These are phyloP conservation scores for Penicillium sp. DNA, from an alignment of 2,329 filamentous ascomycete genomes.

Conservation along the genomic window DNA sequence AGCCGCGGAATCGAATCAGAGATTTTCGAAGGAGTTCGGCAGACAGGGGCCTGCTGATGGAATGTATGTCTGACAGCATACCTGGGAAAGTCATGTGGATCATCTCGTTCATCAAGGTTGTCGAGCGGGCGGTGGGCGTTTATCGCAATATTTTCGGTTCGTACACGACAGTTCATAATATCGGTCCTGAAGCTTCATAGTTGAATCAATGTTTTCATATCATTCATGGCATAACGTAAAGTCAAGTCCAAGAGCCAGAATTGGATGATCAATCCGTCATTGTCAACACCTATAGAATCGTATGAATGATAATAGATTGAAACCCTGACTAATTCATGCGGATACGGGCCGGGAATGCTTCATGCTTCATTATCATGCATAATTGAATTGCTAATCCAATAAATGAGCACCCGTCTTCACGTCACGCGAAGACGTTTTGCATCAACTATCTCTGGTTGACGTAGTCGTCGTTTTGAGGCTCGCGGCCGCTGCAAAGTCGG, in stretches of 20 bases:
- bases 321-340: background rate
- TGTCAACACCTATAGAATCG: slow-evolving; percentile 1
- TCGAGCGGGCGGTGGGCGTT: background rate
- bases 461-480: background rate
- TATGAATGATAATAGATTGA: background rate
- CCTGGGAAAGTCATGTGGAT: slow-evolving; percentile 3
- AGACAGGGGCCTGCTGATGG: slow-evolving; percentile 7
- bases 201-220: slow-evolving; percentile 7
- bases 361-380: background rate
- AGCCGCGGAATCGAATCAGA: slow-evolving; percentile 12
- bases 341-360: background rate
- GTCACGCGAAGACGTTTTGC: background rate
- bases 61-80: slow-evolving; percentile 12
- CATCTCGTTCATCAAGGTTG: background rate
- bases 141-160: slow-evolving; percentile 9
- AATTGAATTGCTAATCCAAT: background rate
- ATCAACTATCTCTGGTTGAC: background rate
- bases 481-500: background rate
- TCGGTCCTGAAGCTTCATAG: slow-evolving; percentile 7
- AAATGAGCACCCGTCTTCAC: background rate
- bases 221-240: background rate
- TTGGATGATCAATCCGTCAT: background rate
- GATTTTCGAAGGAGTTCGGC: slow-evolving; percentile 15
- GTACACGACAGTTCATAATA: slow-evolving; percentile 7
- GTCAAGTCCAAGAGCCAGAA: slow-evolving; percentile 3